Evolutionary conservation across 228 moss, liverwort and hornwort species (phyloP), one percentile per base, ranked within the genome.

Genomic region (Sphagnum fallax): DNA sequence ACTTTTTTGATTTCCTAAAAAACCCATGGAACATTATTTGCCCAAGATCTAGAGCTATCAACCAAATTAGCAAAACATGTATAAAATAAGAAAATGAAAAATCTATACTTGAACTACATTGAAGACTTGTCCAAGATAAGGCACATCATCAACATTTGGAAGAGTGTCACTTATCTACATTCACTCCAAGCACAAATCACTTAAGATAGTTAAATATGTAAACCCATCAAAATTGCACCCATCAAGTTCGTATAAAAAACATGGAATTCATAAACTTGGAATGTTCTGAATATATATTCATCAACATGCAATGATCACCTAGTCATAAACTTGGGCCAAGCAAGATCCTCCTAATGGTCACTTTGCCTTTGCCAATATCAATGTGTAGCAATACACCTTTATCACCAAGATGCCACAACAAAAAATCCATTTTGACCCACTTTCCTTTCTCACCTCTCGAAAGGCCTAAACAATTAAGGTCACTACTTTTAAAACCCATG

Each of bases 331-430:
- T 75, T 98, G 94, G 52, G 98, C 98, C 66, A 98, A 83, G 73
- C 92, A 90, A 16, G 98, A 94, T 65, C 98, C 94, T 77, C 98
- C 98, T 76, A 94, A 82, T 61, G 89, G 94, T 65, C 98, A 83
- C n/a, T 62, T 90, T 92, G 52, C 98, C 92, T 67, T 86, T 86
- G 64, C 82, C 89, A 47, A 98, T 80, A 79, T 98, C 98, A 68
- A 98, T 89, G 78, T 92, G 92, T 73, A 98, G 67, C 47, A 98
- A 77, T 60, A 89, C 87, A 67, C 94, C 92, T 65, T 89, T 78
- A 78, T 92, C 85, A 67, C 81, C 83, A 70, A 98, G 90, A 92
- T 93, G 55, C 4, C 55, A 4, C 55, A 4, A 8, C 55, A 55
- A 1, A 55, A 55, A 3, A 51, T 14, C 10, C 49, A 53, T 9